Conservation (phyloP, 768 basidiomycete genomes). For the Mycena sanguinolenta region DNA sequence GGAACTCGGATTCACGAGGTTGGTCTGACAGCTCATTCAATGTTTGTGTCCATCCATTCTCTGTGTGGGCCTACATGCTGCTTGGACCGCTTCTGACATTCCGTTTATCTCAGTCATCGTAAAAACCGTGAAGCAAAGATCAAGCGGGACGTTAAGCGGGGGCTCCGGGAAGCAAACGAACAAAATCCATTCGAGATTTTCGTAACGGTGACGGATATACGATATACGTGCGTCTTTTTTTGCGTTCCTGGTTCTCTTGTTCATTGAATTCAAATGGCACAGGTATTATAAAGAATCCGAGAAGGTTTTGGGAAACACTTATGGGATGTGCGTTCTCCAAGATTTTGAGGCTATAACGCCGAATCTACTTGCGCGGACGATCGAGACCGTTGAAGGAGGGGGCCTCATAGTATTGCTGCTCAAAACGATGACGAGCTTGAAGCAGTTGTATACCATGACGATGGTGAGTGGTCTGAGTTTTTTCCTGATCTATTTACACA, state of each 20-base stretch:
- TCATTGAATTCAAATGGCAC: conserved; percentile 5
- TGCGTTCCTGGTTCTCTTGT: conserved; percentile 1
- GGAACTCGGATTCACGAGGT: conserved; percentile 96
- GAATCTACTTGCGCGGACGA: conserved; percentile 94
- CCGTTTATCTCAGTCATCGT: conserved; percentile 72
- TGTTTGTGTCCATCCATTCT: conserved; percentile 25
- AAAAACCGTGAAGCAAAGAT: conserved; percentile 98
- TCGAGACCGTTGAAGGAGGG: conserved; percentile 98
- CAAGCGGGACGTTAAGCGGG: conserved; percentile 95
- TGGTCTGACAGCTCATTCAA: conserved; percentile 45
- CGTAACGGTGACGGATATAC: conserved; percentile 97
- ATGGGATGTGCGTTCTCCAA: conserved; percentile 96
- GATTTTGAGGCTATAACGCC: conserved; percentile 99
- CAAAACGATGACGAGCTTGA: conserved; percentile 94
- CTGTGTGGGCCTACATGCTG: conserved; percentile 26
- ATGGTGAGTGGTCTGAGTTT: conserved; percentile 58
- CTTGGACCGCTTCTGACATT: conserved; percentile 12
- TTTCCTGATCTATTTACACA: neutral
- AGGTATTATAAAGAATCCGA: conserved; percentile 98
- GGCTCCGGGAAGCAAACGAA: conserved; percentile 93
- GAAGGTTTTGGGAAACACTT: conserved; percentile 97
- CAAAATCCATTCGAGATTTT: conserved; percentile 99
- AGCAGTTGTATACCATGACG: conserved; percentile 93
- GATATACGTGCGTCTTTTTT: conserved; percentile 82
- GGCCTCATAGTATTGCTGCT: conserved; percentile 89